Conservation (phyloP, 129 eudicot species). For the Ambrosia artemisiifolia region DNA sequence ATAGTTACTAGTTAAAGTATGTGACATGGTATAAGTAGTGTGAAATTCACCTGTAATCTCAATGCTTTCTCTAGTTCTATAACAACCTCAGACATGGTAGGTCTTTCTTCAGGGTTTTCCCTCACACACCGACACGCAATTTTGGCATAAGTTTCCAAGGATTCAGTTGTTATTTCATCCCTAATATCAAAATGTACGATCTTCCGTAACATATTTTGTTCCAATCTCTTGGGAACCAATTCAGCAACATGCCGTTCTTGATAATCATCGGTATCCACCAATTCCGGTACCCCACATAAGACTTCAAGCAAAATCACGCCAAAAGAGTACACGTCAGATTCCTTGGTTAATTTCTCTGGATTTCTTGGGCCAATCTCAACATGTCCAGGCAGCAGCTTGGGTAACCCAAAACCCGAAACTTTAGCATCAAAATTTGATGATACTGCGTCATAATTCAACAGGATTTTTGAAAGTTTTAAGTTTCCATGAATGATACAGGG, state of each 20-base stretch:
- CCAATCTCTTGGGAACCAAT: slow-evolving; percentile 34
- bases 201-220: slow-evolving; percentile 29
- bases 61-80: slow-evolving; percentile 30
- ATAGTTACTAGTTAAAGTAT: background rate
- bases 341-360: slow-evolving; percentile 17
- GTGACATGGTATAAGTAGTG: background rate
- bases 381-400: slow-evolving; percentile 31
- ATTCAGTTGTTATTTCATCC: slow-evolving; percentile 22
- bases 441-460: slow-evolving; percentile 4
- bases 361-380: slow-evolving; percentile 18
- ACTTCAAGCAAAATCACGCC: slow-evolving; percentile 41
- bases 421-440: slow-evolving; percentile 27
- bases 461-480: slow-evolving; percentile 29
- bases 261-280: slow-evolving; percentile 38
- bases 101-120: slow-evolving; percentile 20
- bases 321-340: slow-evolving; percentile 31
- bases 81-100: slow-evolving; percentile 27
- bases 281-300: slow-evolving; percentile 33
- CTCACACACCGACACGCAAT: slow-evolving; percentile 25
- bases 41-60: slow-evolving; percentile 28
- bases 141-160: slow-evolving; percentile 35
- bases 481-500: slow-evolving; percentile 29
- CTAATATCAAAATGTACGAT: slow-evolving; percentile 32
- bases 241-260: slow-evolving; percentile 33
- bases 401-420: slow-evolving; percentile 36